A percentile compares a stretch with the other conserved stretches of the same genome.
Evolutionary conservation across 768 basidiomycete genomes (phyloP).

Genomic region (Paxillus rubicundulus): DNA sequence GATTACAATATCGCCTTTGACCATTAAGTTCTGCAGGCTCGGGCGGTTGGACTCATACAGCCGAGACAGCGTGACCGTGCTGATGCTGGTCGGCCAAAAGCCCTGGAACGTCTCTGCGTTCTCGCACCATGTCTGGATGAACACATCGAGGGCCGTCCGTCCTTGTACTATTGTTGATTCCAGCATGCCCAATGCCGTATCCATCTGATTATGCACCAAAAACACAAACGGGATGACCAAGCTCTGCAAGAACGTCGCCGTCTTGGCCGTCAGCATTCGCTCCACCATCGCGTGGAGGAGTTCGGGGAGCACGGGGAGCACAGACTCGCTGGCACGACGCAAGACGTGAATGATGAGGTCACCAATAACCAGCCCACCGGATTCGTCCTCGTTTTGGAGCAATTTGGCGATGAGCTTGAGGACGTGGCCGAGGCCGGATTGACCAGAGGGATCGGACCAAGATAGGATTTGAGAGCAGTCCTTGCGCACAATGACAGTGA

Average conservation of each 20-base stretch:
- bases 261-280: slow-evolving; percentile 81
- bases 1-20: slow-evolving; percentile 92
- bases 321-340: slow-evolving; percentile 73
- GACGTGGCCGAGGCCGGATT: slow-evolving; percentile 72
- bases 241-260: slow-evolving; percentile 90
- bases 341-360: slow-evolving; percentile 94
- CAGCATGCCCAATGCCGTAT: slow-evolving; percentile 73
- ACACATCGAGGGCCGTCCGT: slow-evolving; percentile 72
- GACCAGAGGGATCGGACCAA: slow-evolving; percentile 68
- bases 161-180: slow-evolving; percentile 62
- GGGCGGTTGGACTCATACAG: slow-evolving; percentile 68
- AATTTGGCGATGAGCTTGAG: slow-evolving; percentile 75
- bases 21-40: slow-evolving; percentile 62
- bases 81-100: slow-evolving; percentile 88
- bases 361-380: slow-evolving; percentile 89
- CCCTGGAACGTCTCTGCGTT: slow-evolving; percentile 94
- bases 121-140: slow-evolving; percentile 94
- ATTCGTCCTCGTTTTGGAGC: slow-evolving; percentile 79
- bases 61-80: slow-evolving; percentile 76
- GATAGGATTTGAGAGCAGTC: slow-evolving; percentile 77
- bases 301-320: slow-evolving; percentile 84
- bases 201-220: slow-evolving; percentile 82
- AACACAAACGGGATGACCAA: slow-evolving; percentile 93
- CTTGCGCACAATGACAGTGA: slow-evolving; percentile 85
- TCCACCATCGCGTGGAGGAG: slow-evolving; percentile 80